Percentiles rank a stretch among this genome's conserved stretches.
phyloP scores from a whole-genome alignment of 2,329 filamentous ascomycete species.

The Blumeria graminis region DNA sequence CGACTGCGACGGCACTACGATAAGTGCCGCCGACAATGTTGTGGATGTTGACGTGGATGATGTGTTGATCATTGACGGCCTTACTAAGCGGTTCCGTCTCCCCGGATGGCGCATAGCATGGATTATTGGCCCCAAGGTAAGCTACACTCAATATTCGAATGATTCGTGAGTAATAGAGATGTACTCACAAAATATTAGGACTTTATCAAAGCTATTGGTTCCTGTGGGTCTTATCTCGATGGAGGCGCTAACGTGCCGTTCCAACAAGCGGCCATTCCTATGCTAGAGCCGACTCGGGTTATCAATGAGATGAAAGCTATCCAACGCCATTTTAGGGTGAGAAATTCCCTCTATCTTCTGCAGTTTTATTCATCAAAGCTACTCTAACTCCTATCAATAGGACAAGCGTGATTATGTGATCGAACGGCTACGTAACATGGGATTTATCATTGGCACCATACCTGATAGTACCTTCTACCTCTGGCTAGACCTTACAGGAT shows the following conservation, averaged over 20 bases:
- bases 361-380: background rate
- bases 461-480: slow-evolving; percentile 92
- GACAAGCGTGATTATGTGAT: slow-evolving; percentile 86
- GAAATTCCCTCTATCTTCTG: background rate
- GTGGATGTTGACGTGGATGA: slow-evolving; percentile 75
- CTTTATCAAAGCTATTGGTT: slow-evolving; percentile 81
- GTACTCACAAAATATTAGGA: slow-evolving; percentile 21
- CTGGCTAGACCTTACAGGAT: slow-evolving; percentile 43
- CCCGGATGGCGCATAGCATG: slow-evolving; percentile 93
- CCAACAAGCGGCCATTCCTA: slow-evolving; percentile 76
- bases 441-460: slow-evolving; percentile 62
- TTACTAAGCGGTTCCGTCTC: slow-evolving; percentile 90
- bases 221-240: slow-evolving; percentile 81
- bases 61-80: slow-evolving; percentile 80
- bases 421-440: slow-evolving; percentile 55
- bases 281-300: slow-evolving; percentile 74
- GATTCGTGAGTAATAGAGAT: slow-evolving; percentile 1
- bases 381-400: slow-evolving; percentile 12
- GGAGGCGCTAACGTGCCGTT: slow-evolving; percentile 88
- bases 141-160: background rate
- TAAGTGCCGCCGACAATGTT: slow-evolving; percentile 74
- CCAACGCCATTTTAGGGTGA: slow-evolving; percentile 57
- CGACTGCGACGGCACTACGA: slow-evolving; percentile 71
- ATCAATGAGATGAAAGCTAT: slow-evolving; percentile 70
- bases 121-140: slow-evolving; percentile 65